Evolutionary conservation across 345 rosid species (phyloP).

Genomic region (Barbarea vulgaris): DNA sequence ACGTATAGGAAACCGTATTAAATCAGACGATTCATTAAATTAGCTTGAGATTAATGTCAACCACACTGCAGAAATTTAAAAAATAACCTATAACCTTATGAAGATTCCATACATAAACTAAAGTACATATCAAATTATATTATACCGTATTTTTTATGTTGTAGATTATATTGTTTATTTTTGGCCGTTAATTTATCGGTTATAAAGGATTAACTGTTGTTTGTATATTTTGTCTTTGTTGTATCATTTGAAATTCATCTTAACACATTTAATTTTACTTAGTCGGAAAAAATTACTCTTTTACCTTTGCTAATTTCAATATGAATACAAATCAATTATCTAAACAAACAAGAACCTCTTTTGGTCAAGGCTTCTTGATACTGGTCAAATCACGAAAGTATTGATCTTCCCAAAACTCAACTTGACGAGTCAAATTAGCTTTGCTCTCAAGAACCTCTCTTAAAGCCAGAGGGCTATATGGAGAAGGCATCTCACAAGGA

Average conservation of each 20-base stretch:
- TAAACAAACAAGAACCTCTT: neutral
- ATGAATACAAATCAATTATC: neutral
- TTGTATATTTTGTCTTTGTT: neutral
- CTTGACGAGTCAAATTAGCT: conserved; percentile 45
- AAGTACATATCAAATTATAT: too few species aligned
- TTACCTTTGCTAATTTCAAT: neutral
- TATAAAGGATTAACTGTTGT: neutral
- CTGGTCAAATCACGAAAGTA: conserved; percentile 39
- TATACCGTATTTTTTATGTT: too few species aligned
- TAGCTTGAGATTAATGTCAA: neutral
- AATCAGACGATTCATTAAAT: neutral
- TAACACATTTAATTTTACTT: neutral
- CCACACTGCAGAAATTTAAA: too few species aligned
- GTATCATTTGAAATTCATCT: neutral
- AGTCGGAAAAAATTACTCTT: neutral
- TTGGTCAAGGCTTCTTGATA: conserved; percentile 23
- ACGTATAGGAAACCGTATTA: neutral
- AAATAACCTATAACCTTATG: too few species aligned
- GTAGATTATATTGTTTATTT: too few species aligned
- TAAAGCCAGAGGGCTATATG: conserved; percentile 45
- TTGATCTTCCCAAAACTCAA: conserved; percentile 57
- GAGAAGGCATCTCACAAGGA: conserved; percentile 61
- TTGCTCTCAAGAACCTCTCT: conserved; percentile 46
- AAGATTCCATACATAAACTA: too few species aligned
- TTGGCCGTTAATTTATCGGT: too few species aligned